Evolutionary conservation across 208 protist genomes (phyloP).

Genomic region (Leishmania arabica): DNA sequence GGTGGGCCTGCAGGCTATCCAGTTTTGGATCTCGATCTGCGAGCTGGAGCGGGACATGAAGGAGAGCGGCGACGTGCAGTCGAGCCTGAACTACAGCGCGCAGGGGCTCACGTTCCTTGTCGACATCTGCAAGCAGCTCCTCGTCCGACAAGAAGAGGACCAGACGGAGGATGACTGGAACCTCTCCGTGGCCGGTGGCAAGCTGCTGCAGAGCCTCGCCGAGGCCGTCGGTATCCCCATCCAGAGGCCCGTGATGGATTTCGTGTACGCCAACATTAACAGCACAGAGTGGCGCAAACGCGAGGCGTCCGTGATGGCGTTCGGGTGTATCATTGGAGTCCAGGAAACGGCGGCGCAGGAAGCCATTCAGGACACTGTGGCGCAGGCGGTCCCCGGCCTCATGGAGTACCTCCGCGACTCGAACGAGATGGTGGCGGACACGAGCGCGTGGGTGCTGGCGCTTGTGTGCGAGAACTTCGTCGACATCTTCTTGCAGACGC

Average conservation of each 20-base stretch:
- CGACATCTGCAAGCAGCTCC: constrained; percentile 81
- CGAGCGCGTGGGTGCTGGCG: constrained; percentile 94
- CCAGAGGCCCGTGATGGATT: constrained; percentile 91
- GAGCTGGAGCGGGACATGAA: constrained; percentile 93
- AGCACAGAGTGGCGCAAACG: constrained; percentile 92
- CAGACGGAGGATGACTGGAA: constrained; percentile 95
- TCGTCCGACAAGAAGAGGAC: constrained; percentile 93
- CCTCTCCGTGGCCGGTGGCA: constrained; percentile 91
- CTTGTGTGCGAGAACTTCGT: constrained; percentile 93
- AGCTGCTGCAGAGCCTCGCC: constrained; percentile 91
- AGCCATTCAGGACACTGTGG: constrained; percentile 87
- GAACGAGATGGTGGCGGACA: constrained; percentile 91
- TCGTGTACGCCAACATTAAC: constrained; percentile 94
- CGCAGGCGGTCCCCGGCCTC: constrained; percentile 86
- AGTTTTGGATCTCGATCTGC: constrained; percentile 98
- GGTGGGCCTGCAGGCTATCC: constrained; percentile 95
- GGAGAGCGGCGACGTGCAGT: constrained; percentile 46
- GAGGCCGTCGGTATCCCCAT: constrained; percentile 67
- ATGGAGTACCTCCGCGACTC: constrained; percentile 87
- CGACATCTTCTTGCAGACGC: constrained; percentile 65
- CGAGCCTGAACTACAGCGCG: constrained; percentile 83
- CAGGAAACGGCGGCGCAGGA: constrained; percentile 57
- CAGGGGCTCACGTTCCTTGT: constrained; percentile 86
- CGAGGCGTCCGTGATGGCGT: constrained; percentile 96
- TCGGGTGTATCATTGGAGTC: constrained; percentile 96